A percentile compares a stretch with the other conserved stretches of the same genome.
Conservation (phyloP, 2,329 filamentous ascomycete genomes). For the Fusarium sp. region DNA sequence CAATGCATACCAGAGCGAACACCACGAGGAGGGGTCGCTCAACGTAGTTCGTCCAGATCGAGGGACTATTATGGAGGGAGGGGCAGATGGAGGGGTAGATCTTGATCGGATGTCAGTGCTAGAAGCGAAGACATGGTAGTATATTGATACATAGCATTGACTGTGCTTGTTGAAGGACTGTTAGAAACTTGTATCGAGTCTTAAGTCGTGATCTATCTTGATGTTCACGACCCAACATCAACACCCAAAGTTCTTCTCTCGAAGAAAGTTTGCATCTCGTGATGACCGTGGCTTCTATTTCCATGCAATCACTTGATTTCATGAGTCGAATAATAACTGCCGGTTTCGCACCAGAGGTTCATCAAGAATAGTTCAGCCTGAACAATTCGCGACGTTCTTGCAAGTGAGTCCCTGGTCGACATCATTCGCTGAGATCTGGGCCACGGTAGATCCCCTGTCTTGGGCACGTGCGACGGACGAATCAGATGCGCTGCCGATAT, state of each 20-base stretch:
- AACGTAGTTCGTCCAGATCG: constrained; percentile 49
- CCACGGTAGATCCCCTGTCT: constrained; percentile 32
- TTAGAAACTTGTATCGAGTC: neutral
- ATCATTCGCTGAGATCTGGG: constrained; percentile 31
- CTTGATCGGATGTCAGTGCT: constrained; percentile 32
- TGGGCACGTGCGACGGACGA: constrained; percentile 25
- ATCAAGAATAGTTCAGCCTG: constrained; percentile 26
- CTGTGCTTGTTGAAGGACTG: neutral
- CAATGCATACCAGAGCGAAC: constrained; percentile 45
- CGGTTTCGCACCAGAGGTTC: constrained; percentile 5
- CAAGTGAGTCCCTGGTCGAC: constrained; percentile 14
- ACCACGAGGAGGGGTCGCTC: constrained; percentile 51
- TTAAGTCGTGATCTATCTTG: too few relatives aligned
- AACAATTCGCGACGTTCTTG: constrained; percentile 16
- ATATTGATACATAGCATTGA: constrained; percentile 12
- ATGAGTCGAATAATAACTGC: constrained; percentile 4
- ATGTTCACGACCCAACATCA: neutral
- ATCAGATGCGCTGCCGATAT: constrained; percentile 43
- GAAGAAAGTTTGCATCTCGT: neutral
- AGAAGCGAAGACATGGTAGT: constrained; percentile 27
- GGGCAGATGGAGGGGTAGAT: constrained; percentile 49
- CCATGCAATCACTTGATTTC: constrained; percentile 31
- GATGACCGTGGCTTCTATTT: neutral
- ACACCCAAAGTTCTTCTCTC: too few relatives aligned
- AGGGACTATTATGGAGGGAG: constrained; percentile 44